Percentiles rank a stretch among this genome's conserved stretches.
Conservation (phyloP, 495 filamentous ascomycete genomes). For the Aspergillus bertholletiae region DNA sequence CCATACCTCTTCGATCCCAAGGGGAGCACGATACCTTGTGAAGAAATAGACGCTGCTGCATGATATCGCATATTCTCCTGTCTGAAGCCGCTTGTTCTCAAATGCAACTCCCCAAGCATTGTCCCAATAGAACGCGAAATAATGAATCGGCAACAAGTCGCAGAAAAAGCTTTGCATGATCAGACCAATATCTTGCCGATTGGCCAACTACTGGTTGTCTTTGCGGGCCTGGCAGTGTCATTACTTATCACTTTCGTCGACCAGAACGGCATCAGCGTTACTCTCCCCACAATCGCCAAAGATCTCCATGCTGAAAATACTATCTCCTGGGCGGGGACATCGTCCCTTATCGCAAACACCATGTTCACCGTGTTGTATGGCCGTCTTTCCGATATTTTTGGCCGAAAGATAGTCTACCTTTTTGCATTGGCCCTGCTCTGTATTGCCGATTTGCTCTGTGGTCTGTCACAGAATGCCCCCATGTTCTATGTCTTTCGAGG, state of each 20-base stretch:
- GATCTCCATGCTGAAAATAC: constrained; percentile 55
- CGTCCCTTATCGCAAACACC: constrained; percentile 69
- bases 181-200: constrained; percentile 58
- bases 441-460: constrained; percentile 52
- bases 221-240: constrained; percentile 48
- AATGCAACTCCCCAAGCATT: no score
- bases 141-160: constrained; percentile 39
- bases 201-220: constrained; percentile 53
- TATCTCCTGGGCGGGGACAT: constrained; percentile 76
- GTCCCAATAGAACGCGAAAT: not conserved
- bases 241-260: constrained; percentile 59
- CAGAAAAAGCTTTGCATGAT: constrained; percentile 44
- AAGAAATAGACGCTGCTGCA: no score
- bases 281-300: constrained; percentile 55
- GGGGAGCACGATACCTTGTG: no score
- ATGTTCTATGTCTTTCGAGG: constrained; percentile 57
- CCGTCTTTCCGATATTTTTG: constrained; percentile 56
- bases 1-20: no score
- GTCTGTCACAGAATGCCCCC: constrained; percentile 43
- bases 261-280: constrained; percentile 60
- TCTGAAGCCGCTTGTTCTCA: not conserved
- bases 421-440: constrained; percentile 45
- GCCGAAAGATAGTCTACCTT: constrained; percentile 51
- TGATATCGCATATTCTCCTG: no score
- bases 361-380: constrained; percentile 64